Conservation (phyloP, 2,329 filamentous ascomycete genomes). For the Trichoderma simmonsii region DNA sequence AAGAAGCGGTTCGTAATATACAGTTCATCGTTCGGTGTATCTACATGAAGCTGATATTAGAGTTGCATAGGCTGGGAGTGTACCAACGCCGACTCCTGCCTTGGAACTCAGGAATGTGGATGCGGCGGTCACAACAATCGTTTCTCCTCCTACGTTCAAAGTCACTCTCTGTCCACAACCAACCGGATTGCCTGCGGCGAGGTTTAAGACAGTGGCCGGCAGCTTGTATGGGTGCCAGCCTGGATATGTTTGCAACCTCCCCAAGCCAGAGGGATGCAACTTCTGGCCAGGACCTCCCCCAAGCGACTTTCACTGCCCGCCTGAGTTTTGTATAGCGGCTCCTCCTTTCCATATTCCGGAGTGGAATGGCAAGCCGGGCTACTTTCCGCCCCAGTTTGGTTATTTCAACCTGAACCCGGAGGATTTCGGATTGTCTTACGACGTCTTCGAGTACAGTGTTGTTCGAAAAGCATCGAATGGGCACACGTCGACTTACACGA, state of each 20-base stretch:
- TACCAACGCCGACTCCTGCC: not conserved
- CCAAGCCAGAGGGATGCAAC: constrained; percentile 48
- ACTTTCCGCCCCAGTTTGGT: constrained; percentile 48
- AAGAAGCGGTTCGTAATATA: not conserved
- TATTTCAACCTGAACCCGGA: constrained; percentile 64
- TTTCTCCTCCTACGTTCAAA: constrained; percentile 27
- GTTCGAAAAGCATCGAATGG: constrained; percentile 36
- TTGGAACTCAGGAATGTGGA: not conserved
- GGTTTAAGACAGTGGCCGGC: constrained; percentile 37
- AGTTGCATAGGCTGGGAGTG: not conserved
- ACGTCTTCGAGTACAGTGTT: constrained; percentile 53
- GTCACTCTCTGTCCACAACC: constrained; percentile 45
- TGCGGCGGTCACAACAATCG: constrained; percentile 20
- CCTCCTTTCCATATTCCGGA: constrained; percentile 35
- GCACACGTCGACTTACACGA: constrained; percentile 45
- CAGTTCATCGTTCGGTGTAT: not conserved
- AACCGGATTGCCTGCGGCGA: constrained; percentile 31
- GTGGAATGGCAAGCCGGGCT: constrained; percentile 49
- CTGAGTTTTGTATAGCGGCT: constrained; percentile 43
- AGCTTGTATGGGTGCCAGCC: constrained; percentile 53
- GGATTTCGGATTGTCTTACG: constrained; percentile 60
- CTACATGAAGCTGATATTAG: not conserved
- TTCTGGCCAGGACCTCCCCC: constrained; percentile 48
- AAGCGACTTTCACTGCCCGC: constrained; percentile 46
- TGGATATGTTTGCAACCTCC: constrained; percentile 52